Conservation (phyloP, 768 basidiomycete genomes). For the Xerocomus potaroensis region DNA sequence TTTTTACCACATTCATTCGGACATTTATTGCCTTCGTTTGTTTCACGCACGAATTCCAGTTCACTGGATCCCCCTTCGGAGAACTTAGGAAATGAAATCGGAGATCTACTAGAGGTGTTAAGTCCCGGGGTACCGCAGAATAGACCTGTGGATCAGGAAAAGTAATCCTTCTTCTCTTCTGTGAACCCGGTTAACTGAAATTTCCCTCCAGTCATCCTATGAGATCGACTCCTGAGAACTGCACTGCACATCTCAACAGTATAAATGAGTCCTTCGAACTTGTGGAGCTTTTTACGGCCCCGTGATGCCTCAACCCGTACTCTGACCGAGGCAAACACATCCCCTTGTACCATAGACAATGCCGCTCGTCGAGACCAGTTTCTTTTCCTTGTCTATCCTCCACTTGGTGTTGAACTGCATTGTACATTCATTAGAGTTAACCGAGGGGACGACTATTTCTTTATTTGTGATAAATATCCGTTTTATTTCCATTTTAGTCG, state of each 20-base stretch:
- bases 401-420: neutral
- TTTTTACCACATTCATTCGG: slow-evolving; percentile 15
- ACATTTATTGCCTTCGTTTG: slow-evolving; percentile 14
- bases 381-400: slow-evolving; percentile 3
- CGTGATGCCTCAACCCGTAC: neutral
- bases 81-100: slow-evolving; percentile 12
- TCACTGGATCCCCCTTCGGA: slow-evolving; percentile 3
- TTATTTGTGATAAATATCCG: too few species aligned
- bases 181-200: slow-evolving; percentile 2
- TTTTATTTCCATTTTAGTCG: too few species aligned
- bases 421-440: too few species aligned
- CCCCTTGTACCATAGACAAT: neutral
- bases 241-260: neutral
- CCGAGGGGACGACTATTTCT: too few species aligned
- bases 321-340: too few species aligned
- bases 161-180: neutral
- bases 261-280: neutral
- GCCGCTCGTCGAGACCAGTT: slow-evolving; percentile 1
- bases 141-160: too few species aligned
- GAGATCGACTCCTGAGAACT: slow-evolving; percentile 14
- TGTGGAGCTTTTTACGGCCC: neutral
- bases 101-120: slow-evolving; percentile 19
- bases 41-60: slow-evolving; percentile 3
- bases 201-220: slow-evolving; percentile 25
- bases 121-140: slow-evolving; percentile 18